phyloP scores from a whole-genome alignment of 495 filamentous ascomycete species.

The Talaromyces borbonicus region DNA sequence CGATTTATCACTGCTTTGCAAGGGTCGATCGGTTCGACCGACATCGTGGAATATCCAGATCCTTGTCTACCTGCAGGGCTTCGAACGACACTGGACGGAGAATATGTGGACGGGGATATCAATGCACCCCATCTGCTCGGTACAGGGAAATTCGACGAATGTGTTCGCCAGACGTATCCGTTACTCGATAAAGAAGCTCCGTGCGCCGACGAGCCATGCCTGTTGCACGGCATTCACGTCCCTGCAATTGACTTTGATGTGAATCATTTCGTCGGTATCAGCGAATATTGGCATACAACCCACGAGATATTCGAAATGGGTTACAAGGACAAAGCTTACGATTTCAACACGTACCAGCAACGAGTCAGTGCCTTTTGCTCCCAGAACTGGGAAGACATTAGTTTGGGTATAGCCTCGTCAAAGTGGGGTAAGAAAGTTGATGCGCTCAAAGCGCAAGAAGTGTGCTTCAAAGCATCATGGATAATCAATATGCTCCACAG shows the following conservation, averaged over 20 bases:
- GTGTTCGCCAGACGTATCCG: conserved; percentile 69
- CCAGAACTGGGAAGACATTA: conserved; percentile 69
- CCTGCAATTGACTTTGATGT: conserved; percentile 96
- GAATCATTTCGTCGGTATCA: conserved; percentile 97
- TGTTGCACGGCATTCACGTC: conserved; percentile 81
- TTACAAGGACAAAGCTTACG: conserved; percentile 76
- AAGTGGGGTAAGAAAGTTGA: conserved; percentile 75
- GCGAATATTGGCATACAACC: conserved; percentile 98
- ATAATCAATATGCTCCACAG: conserved; percentile 92
- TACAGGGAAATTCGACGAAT: conserved; percentile 80
- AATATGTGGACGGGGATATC: conserved; percentile 18
- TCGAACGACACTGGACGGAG: conserved; percentile 51
- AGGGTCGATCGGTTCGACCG: conserved; percentile 42
- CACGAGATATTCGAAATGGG: conserved; percentile 84
- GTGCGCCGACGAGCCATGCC: conserved; percentile 74
- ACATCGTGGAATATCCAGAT: conserved; percentile 65
- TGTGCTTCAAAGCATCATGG: conserved; percentile 98
- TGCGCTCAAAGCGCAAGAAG: conserved; percentile 61
- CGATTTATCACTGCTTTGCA: conserved; percentile 68
- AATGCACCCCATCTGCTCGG: conserved; percentile 53
- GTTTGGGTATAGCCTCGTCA: conserved; percentile 47
- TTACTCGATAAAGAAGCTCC: conserved; percentile 83
- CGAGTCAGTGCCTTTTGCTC: conserved; percentile 78
- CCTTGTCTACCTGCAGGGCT: conserved; percentile 82
- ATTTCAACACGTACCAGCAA: conserved; percentile 82